Base-by-base conservation (phyloP, 2,329 filamentous ascomycete genomes). In the Fusarium sp. region DNA sequence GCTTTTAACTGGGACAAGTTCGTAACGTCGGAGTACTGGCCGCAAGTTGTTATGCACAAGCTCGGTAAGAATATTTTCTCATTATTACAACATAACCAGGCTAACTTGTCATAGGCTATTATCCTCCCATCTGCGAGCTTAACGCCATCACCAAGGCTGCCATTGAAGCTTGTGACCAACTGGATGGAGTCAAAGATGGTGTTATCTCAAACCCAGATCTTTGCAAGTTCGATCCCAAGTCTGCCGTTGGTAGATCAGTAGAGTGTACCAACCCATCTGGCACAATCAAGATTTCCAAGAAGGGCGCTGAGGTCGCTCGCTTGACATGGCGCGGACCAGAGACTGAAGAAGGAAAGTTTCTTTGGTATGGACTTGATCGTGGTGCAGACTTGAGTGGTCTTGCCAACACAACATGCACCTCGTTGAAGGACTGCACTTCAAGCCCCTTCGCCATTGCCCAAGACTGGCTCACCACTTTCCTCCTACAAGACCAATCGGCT, bases 1-100 rank as follows among this genome's bases (percentile, higher is more conserved):
- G 87, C 84, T 11, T 67, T 84, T 10, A 74, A 81, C 45, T 88
- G 73, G 82, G 79, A 49, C 80, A 57, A 65, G 10, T 60, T 75
- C 12, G 17, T 76, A 18, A 45, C 62, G 5, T 62, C 65, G 1
- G 65, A 65, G n/a, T 58, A 63, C 7, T 78, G 75, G 75, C 75
- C 75, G 0, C 68, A 71, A 3, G 22, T 72, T 11, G 79, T 78
- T 10, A 79, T 79, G 71, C 42, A 70, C 0, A 47, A 39, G 1
- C 41, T 73, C 5, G 49, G 70, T 72, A 57, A 2, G 14, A 7
- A 17, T 6, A 2, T 1, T 0, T 0, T 8, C 0, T 13, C 6
- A 1, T 14, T 2, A 10, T 2, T 1, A 15, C 3, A 1, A 1
- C 4, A 4, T 2, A 1, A 3, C 20, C 3, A 15, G 3, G 1